phyloP scores from a whole-genome alignment of 306 rosid genomes.

The Dryas alaskensis region DNA sequence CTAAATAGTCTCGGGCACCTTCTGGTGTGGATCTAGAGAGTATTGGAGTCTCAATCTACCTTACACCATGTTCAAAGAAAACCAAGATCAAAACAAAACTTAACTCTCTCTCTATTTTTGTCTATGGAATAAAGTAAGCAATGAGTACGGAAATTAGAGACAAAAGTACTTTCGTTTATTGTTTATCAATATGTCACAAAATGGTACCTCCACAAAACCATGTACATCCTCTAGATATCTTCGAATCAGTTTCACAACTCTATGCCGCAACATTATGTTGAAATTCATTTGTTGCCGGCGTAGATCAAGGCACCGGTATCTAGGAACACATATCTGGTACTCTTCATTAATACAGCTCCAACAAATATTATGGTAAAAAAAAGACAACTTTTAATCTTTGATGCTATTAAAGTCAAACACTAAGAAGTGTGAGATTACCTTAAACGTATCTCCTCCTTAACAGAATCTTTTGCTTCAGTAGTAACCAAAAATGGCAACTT shows the following conservation, averaged over 20 bases:
- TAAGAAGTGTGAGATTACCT: conserved; percentile 41
- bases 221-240: conserved; percentile 80
- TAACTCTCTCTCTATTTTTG: background rate
- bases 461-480: conserved; percentile 72
- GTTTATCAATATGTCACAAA: background rate
- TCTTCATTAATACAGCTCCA: conserved; percentile 23
- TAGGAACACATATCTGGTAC: conserved; percentile 25
- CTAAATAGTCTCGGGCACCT: conserved; percentile 97
- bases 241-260: conserved; percentile 81
- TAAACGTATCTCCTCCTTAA: conserved; percentile 87
- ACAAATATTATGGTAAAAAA: background rate
- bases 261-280: conserved; percentile 80
- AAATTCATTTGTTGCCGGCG: conserved; percentile 78
- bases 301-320: conserved; percentile 91
- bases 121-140: background rate
- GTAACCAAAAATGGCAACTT: conserved; percentile 88
- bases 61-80: conserved; percentile 46
- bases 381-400: background rate
- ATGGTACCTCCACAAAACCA: conserved; percentile 90
- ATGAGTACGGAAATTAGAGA: background rate
- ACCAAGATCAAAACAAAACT: conserved; percentile 42
- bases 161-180: background rate
- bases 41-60: conserved; percentile 99
- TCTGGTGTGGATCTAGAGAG: conserved; percentile 95
- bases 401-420: background rate